A percentile compares a stretch with the other conserved stretches of the same genome.
Conservation (phyloP, 202 grass and related monocot species). For the Zizania palustris region DNA sequence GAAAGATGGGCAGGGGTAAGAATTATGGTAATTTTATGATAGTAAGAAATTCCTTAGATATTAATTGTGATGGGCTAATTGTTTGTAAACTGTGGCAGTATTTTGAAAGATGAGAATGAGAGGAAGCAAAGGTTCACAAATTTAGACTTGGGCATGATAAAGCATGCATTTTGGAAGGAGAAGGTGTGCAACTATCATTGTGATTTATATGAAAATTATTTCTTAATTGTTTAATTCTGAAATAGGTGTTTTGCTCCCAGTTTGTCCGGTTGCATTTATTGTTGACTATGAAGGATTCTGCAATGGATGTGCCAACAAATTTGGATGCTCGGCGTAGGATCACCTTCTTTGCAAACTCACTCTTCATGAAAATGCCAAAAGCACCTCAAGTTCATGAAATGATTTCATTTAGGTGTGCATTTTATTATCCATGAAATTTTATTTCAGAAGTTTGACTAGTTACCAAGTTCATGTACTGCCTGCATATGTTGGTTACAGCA, state of each 20-base stretch:
- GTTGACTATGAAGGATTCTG: constrained; percentile 92
- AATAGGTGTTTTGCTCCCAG: constrained; percentile 48
- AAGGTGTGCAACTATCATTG: constrained; percentile 57
- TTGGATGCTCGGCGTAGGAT: constrained; percentile 94
- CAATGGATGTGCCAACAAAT: constrained; percentile 79
- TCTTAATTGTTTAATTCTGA: constrained; percentile 33
- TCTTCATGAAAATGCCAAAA: constrained; percentile 91
- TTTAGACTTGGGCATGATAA: constrained; percentile 56
- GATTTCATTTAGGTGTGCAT: constrained; percentile 89
- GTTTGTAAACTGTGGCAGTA: constrained; percentile 42
- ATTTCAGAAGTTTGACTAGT: background rate
- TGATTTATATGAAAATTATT: constrained; percentile 26
- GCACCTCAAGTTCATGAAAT: constrained; percentile 83
- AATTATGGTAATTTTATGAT: constrained; percentile 15
- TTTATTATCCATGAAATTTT: constrained; percentile 28
- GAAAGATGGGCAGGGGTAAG: constrained; percentile 58
- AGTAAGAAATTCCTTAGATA: constrained; percentile 2
- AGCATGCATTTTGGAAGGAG: constrained; percentile 64
- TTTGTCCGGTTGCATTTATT: constrained; percentile 77
- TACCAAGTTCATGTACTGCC: background rate
- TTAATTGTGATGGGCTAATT: constrained; percentile 31
- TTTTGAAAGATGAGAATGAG: constrained; percentile 49
- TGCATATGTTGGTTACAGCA: background rate
- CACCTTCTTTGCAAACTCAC: constrained; percentile 95
- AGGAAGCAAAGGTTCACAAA: constrained; percentile 60